Evolutionary conservation across 768 basidiomycete species (phyloP), one percentile per base, ranked within the genome.

Genomic region (Suillus ampliporus): DNA sequence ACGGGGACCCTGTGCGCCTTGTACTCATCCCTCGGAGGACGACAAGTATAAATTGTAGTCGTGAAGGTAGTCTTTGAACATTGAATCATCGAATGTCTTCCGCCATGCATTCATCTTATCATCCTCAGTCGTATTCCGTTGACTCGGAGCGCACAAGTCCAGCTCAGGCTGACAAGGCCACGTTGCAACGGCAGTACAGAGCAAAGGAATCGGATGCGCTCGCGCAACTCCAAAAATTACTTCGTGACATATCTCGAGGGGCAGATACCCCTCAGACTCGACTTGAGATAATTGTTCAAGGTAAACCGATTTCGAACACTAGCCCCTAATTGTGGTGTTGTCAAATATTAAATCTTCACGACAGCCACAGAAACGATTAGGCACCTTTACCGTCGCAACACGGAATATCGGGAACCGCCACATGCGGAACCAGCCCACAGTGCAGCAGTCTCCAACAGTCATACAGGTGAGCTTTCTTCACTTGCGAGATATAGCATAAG

Each of bases 261-360:
- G 11, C 37, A 26, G 26, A 56, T 26, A 9, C 6, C 23, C 9
- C 23, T 26, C 38, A 19, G 54, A 56, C 54, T 19, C 54, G 38
- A 56, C 54, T 56, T 13, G 23, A 19, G 17, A 56, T 38, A 14
- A 56, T 56, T 28, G 17, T 56, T 11, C 37, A 56, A 56, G 54
- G 54, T 56, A n/a, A 54, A 21, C 23, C 9, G 15, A 28, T 56
- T 40, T 26, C 3, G 37, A 21, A 5, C 11, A 13, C 17, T 38
- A 13, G 17, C 38, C 26, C 37, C 53, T 26, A 10, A 40, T 28
- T 4, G 17, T 1, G 23, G 17, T 26, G 11, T 40, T 19, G 11
- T 26, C 40, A 40, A 40, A 40, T 19, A 10, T 26, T 56, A 40
- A 40, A 40, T 19, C 6, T 56, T 56, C 23, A 56, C 38, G 10